Percentiles rank a stretch among this genome's conserved stretches.
These are phyloP conservation scores for Trichophyton simii DNA, from an alignment of 2,329 filamentous ascomycete genomes.

Conservation along the genomic window DNA sequence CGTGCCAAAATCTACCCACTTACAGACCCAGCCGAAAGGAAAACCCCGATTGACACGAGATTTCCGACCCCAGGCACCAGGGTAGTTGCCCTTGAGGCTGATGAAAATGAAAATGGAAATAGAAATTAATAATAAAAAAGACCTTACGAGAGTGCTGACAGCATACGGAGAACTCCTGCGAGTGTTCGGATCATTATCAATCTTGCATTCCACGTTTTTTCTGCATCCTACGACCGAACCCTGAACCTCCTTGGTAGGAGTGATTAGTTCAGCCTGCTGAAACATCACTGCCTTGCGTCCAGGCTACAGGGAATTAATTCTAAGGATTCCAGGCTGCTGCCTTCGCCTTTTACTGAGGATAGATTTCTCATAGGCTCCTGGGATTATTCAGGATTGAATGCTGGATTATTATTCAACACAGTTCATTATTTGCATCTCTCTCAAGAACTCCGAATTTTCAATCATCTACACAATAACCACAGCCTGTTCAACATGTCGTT, in stretches of 20 bases:
- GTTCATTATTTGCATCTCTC: background rate
- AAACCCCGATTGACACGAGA: background rate
- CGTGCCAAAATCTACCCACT: background rate
- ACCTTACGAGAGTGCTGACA: background rate
- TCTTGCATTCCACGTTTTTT: background rate
- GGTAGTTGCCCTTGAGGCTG: background rate
- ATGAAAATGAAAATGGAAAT: background rate
- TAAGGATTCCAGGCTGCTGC: background rate
- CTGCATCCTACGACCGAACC: background rate
- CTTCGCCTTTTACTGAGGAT: background rate
- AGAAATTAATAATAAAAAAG: background rate
- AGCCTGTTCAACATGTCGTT: background rate
- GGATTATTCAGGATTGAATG: background rate
- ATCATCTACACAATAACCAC: background rate
- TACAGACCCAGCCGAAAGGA: background rate
- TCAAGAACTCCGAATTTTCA: background rate
- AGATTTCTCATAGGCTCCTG: background rate
- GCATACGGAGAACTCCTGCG: background rate
- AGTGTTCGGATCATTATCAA: background rate
- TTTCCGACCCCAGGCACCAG: background rate
- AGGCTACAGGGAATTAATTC: background rate
- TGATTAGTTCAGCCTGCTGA: background rate
- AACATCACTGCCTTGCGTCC: slow-evolving; percentile 1
- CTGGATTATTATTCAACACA: background rate
- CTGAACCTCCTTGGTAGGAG: background rate